Evolutionary conservation across 2,329 filamentous ascomycete species (phyloP).

Genomic region (Xylariaceae sp.): DNA sequence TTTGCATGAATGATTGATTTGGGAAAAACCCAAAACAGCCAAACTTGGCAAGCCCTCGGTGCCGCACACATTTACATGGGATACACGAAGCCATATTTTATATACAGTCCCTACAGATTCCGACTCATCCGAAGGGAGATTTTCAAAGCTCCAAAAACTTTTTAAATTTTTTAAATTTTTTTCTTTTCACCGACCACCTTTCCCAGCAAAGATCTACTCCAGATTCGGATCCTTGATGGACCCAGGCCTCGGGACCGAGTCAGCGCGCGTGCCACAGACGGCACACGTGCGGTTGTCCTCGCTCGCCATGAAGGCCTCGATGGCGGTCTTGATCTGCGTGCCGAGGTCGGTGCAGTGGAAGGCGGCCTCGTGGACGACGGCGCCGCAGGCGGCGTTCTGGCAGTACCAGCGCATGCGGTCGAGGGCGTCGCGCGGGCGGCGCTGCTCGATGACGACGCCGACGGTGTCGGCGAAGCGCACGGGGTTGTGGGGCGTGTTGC

Average conservation of each 20-base stretch:
- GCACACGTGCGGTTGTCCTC: slow-evolving; percentile 67
- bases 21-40: no score
- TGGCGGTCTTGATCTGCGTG: slow-evolving; percentile 88
- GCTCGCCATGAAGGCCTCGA: slow-evolving; percentile 66
- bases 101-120: no score
- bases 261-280: slow-evolving; percentile 69
- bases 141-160: neutral
- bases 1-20: no score
- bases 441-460: slow-evolving; percentile 88
- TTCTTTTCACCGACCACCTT: neutral
- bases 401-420: slow-evolving; percentile 94
- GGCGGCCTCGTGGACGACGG: slow-evolving; percentile 73
- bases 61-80: no score
- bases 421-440: slow-evolving; percentile 60
- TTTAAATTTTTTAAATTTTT: no score
- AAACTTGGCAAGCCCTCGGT: no score
- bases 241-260: slow-evolving; percentile 59
- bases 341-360: slow-evolving; percentile 90
- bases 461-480: slow-evolving; percentile 90
- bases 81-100: no score
- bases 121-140: no score
- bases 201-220: slow-evolving; percentile 23
- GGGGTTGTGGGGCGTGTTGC: slow-evolving; percentile 95
- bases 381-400: slow-evolving; percentile 48
- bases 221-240: slow-evolving; percentile 56